Evolutionary conservation across 2,329 filamentous ascomycete species (phyloP).

Genomic region (Cladosporium oxysporum): DNA sequence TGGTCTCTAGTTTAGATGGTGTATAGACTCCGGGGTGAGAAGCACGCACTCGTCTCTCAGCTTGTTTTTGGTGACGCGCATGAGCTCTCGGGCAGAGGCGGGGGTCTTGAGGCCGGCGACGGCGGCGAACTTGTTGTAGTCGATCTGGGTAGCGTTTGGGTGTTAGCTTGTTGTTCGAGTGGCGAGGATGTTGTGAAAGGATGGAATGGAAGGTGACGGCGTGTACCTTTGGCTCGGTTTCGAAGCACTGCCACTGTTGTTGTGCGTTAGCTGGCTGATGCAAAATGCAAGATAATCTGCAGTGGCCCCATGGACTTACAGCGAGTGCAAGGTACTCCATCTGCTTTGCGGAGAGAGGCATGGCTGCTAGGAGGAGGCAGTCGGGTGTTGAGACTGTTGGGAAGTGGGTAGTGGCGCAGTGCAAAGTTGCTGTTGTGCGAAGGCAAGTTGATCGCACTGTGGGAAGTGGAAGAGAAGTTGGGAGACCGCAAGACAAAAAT

Average conservation of each 20-base stretch:
- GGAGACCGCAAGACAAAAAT: not conserved
- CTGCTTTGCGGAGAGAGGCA: constrained; percentile 33
- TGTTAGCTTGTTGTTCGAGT: not conserved
- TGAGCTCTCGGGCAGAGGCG: constrained; percentile 35
- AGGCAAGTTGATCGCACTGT: not conserved
- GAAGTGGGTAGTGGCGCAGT: not conserved
- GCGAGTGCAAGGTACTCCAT: constrained; percentile 35
- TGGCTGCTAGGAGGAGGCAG: constrained; percentile 12
- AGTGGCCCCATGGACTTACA: not conserved
- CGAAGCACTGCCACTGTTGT: constrained; percentile 35
- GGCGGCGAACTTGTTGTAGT: constrained; percentile 36
- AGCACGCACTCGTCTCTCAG: constrained; percentile 31
- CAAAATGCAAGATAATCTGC: not conserved
- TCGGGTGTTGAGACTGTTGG: not conserved
- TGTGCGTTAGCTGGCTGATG: not conserved
- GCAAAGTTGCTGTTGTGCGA: not conserved
- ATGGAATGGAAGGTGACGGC: not conserved
- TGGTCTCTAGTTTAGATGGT: not conserved
- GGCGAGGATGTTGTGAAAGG: not conserved
- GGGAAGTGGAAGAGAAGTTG: not conserved
- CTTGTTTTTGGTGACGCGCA: constrained; percentile 40
- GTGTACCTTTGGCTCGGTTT: constrained; percentile 33
- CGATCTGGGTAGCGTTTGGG: constrained; percentile 29
- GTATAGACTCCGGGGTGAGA: not conserved
- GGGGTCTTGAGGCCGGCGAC: constrained; percentile 32